Evolutionary conservation across 371 early-diverging fungal genomes (phyloP).

Genomic region (Mortierella sp.): DNA sequence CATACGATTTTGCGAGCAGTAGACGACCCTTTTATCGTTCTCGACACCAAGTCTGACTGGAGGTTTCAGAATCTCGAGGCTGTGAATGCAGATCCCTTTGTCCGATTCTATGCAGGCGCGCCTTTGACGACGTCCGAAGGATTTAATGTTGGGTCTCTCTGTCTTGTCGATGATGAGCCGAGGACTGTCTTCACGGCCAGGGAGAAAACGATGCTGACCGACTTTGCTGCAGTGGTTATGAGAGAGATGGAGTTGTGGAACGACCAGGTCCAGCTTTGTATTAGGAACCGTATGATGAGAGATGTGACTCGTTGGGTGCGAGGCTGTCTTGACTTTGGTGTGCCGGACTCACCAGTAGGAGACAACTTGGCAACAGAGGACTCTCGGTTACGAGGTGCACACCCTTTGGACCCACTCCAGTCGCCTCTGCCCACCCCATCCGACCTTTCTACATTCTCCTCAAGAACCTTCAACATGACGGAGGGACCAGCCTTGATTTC

Average conservation of each 20-base stretch:
- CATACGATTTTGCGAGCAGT: constrained; percentile 53
- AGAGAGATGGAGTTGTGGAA: constrained; percentile 61
- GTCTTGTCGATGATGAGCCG: constrained; percentile 49
- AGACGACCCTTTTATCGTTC: constrained; percentile 54
- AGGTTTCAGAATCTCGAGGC: constrained; percentile 46
- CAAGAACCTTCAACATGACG: background rate
- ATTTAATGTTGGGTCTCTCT: constrained; percentile 55
- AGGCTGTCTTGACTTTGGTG: constrained; percentile 41
- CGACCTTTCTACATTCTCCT: constrained; percentile 3
- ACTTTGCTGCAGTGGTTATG: constrained; percentile 60
- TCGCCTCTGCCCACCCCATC: constrained; percentile 16
- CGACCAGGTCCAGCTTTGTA: constrained; percentile 56
- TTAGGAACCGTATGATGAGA: constrained; percentile 57
- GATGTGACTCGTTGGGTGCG: constrained; percentile 57
- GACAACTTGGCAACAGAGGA: constrained; percentile 7
- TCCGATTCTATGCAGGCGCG: constrained; percentile 59
- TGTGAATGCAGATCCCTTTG: constrained; percentile 20
- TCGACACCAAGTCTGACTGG: constrained; percentile 55
- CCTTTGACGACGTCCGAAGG: constrained; percentile 56
- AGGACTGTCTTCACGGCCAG: constrained; percentile 31
- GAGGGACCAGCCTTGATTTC: constrained; percentile 24
- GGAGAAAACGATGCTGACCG: constrained; percentile 39
- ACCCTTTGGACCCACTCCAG: constrained; percentile 6
- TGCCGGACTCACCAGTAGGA: constrained; percentile 9
- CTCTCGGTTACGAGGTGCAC: background rate